Evolutionary conservation across 768 basidiomycete species (phyloP), one percentile per base, ranked within the genome.

Genomic region (Collybiopsis luxurians): DNA sequence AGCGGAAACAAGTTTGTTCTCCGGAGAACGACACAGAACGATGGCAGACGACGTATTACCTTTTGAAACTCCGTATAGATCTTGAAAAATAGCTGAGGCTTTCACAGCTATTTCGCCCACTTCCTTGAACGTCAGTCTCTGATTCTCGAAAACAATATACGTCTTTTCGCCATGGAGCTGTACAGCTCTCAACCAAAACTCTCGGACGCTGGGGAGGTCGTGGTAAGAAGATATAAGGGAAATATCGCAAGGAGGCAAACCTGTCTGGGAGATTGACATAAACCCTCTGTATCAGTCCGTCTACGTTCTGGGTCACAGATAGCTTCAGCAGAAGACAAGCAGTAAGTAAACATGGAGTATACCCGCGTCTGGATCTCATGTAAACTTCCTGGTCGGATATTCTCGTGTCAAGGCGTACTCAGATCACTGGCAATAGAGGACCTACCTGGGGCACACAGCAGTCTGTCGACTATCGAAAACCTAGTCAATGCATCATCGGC

Each of bases 61-160:
- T 66, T 86, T 86, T 52, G 66, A 68, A 28, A 85, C 69, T 17
- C 75, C 73, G 60, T 81, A 83, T n/a, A 71, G 49, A 60, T 72
- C 57, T 51, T 64, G 63, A 58, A 62, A 80, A 60, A 71, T 65
- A n/a, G 62, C 65, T 5, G 76, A 76, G 10, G 73, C 68, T 49
- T 67, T 73, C 23, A 72, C 54, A 3, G 77, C 74, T 17, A 67
- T 68, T 13, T 69, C 61, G 43, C 75, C 71, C 12, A 74, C 62
- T 47, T 83, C 66, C 2, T 65, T 62, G 63, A 69, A 83, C 23
- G 79, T 78, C 40, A 73, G 66, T 6, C 80, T 69, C 47, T 79
- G 72, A 1, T 69, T 63, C 61, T 82, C 82, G 61, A 77, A 82
- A 13, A 84, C 76, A 50, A 82, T 58, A 61, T 82, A 84, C 1